A percentile compares a stretch with the other conserved stretches of the same genome.
phyloP scores from a whole-genome alignment of 495 filamentous ascomycete genomes.

The Aspergillus funiculosus region DNA sequence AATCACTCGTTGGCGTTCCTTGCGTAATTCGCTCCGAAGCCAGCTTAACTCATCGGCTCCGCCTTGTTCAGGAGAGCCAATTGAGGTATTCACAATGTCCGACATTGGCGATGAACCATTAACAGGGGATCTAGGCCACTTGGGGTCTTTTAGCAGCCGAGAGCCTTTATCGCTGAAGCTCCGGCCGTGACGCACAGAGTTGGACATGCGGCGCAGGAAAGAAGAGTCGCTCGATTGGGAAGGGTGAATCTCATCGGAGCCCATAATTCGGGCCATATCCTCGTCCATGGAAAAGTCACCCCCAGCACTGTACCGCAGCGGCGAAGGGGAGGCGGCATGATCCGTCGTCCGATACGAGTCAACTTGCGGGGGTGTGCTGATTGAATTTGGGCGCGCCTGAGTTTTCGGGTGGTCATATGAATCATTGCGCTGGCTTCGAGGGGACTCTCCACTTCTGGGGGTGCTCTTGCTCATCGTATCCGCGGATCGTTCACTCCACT shows the following conservation, averaged over 20 bases:
- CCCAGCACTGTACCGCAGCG: slow-evolving; percentile 66
- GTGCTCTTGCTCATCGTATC: slow-evolving; percentile 16
- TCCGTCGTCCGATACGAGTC: slow-evolving; percentile 34
- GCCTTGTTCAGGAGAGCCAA: slow-evolving; percentile 48
- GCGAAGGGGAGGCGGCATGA: slow-evolving; percentile 53
- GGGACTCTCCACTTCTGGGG: slow-evolving; percentile 32
- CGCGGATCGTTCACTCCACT: slow-evolving; percentile 15
- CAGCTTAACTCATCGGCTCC: slow-evolving; percentile 64
- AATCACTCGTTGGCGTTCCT: slow-evolving; percentile 70
- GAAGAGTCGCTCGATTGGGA: slow-evolving; percentile 52
- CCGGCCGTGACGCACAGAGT: slow-evolving; percentile 87
- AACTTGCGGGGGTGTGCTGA: slow-evolving; percentile 40
- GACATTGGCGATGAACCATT: slow-evolving; percentile 55
- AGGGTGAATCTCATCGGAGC: slow-evolving; percentile 56
- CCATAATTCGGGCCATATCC: slow-evolving; percentile 77
- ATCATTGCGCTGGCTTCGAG: slow-evolving; percentile 59
- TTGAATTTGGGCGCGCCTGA: slow-evolving; percentile 47
- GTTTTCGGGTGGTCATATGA: slow-evolving; percentile 25
- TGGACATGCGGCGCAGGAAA: slow-evolving; percentile 82
- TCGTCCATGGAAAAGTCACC: slow-evolving; percentile 87
- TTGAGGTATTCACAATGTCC: slow-evolving; percentile 71
- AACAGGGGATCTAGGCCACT: slow-evolving; percentile 68
- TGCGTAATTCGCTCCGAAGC: slow-evolving; percentile 71
- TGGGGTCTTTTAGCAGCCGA: slow-evolving; percentile 42
- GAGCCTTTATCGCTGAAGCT: slow-evolving; percentile 71